A percentile compares a stretch with the other conserved stretches of the same genome.
These are phyloP conservation scores for Comarum palustre DNA, from an alignment of 306 rosid genomes.

Conservation along the genomic window DNA sequence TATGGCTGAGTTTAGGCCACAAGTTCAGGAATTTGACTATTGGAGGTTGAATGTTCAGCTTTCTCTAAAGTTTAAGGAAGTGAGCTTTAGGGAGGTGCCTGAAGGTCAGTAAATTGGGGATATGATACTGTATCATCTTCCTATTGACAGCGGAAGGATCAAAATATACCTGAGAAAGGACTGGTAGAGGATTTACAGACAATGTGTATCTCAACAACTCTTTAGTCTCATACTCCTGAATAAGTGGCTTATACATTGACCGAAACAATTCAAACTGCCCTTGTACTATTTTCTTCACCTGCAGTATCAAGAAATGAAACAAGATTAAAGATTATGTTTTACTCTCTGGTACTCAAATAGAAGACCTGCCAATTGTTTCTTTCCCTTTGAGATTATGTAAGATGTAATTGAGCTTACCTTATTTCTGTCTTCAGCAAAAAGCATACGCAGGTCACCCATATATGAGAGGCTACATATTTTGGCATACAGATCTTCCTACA, in stretches of 20 bases:
- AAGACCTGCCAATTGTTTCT: not conserved
- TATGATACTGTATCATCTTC: not conserved
- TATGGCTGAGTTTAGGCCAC: not conserved
- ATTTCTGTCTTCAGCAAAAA: slow-evolving; percentile 89
- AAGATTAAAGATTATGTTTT: not conserved
- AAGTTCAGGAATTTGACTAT: not conserved
- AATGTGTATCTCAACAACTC: slow-evolving; percentile 56
- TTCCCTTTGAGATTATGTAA: slow-evolving; percentile 18
- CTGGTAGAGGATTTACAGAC: slow-evolving; percentile 33
- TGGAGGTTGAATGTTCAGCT: not conserved
- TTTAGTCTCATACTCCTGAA: slow-evolving; percentile 63
- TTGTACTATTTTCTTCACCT: slow-evolving; percentile 80
- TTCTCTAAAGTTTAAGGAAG: not conserved
- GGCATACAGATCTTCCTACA: slow-evolving; percentile 88
- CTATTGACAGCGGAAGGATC: not conserved
- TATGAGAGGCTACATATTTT: slow-evolving; percentile 91
- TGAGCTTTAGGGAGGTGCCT: too few species aligned
- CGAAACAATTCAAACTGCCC: slow-evolving; percentile 75
- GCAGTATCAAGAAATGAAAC: slow-evolving; percentile 15
- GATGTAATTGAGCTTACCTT: slow-evolving; percentile 54
- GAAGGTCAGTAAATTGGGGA: not conserved
- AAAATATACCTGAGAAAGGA: slow-evolving; percentile 64
- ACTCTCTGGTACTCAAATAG: not conserved
- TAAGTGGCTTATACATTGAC: slow-evolving; percentile 69
- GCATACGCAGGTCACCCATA: slow-evolving; percentile 83